Evolutionary conservation across 352 stramenopile genomes (phyloP), one percentile per base, ranked within the genome.

Genomic region (Phytophthora cactorum): DNA sequence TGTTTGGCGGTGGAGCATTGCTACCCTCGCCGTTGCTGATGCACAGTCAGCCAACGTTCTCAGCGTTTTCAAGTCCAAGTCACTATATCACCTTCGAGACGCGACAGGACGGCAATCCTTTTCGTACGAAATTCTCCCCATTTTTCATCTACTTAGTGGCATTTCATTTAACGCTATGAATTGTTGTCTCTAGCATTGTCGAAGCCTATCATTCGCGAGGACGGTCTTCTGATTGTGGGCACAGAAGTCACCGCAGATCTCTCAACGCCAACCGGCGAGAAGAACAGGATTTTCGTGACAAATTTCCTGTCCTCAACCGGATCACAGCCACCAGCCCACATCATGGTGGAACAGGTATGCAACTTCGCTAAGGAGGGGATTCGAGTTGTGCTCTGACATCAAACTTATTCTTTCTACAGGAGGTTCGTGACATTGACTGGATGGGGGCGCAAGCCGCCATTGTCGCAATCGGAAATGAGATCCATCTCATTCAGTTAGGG

Each of bases 371-470:
- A 44, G 22, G 6, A 54, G 5, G 25, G 2, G 9, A 43, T 22
- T 11, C 4, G 5, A 32, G 12, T 25, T 22, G 25, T 17, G 3
- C 5, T 66, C 17, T 62, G 22, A 70, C 34, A 7, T 9, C 53
- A 60, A 10, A 14, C 9, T 34, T 57, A 14, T n/a, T 53, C 22
- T 59, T 41, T 54, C 12, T 74, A 27, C 53, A 95, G 84, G 83
- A 89, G 28, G 80, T 95, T 34, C 82, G 88, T 10, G 85, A 93
- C 59, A 63, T 93, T 32, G 73, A 91, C 4, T 95, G 86, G 88
- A 63, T 95, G 27, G 70, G 63, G 4, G 5, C 62, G 2, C 64
- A 77, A 11, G 66, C 74, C 12, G 84, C 83, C n/a, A 60, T 91
- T 28, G 75, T 72, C 7, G 85, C 88, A 14, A 68, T 95, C 17